Percentiles rank a stretch among this genome's conserved stretches.
Conservation (phyloP, 305 asterid genomes). For the Solanum aculeatissimum region DNA sequence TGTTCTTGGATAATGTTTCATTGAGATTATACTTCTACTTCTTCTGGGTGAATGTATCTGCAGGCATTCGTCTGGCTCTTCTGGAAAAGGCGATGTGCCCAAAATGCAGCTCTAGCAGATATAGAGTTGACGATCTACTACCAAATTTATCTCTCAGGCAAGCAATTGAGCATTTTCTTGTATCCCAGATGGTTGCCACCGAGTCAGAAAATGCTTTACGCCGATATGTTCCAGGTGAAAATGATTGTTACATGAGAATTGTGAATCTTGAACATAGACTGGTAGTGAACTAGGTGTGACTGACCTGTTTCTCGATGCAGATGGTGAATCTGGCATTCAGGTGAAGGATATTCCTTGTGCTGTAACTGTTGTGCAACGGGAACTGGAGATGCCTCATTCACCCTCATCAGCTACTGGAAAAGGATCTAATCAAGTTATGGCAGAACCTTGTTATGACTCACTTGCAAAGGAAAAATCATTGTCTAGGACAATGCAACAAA, state of each 20-base stretch:
- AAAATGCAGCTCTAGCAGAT: slow-evolving; percentile 58
- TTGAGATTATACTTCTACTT: not conserved
- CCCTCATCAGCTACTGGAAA: slow-evolving; percentile 53
- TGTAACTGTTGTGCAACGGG: slow-evolving; percentile 36
- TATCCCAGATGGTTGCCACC: slow-evolving; percentile 40
- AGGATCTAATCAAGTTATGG: slow-evolving; percentile 58
- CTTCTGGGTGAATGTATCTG: not conserved
- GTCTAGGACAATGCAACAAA: slow-evolving; percentile 18
- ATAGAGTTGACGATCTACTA: slow-evolving; percentile 47
- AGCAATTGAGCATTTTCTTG: slow-evolving; percentile 63
- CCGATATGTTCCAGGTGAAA: slow-evolving; percentile 65
- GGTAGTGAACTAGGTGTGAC: not conserved
- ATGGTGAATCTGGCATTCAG: slow-evolving; percentile 88
- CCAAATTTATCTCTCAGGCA: slow-evolving; percentile 73
- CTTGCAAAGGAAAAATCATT: slow-evolving; percentile 12
- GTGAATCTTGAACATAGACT: not conserved
- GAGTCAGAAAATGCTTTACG: slow-evolving; percentile 35
- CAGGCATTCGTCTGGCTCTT: slow-evolving; percentile 68
- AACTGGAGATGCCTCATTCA: slow-evolving; percentile 50
- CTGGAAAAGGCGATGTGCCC: slow-evolving; percentile 63
- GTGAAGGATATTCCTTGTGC: slow-evolving; percentile 37
- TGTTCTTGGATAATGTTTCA: not conserved
- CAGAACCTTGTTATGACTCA: slow-evolving; percentile 22
- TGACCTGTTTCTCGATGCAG: slow-evolving; percentile 30
- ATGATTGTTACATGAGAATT: not conserved